Conservation (phyloP, 139 green algal species). For the Coelastrella sp. region DNA sequence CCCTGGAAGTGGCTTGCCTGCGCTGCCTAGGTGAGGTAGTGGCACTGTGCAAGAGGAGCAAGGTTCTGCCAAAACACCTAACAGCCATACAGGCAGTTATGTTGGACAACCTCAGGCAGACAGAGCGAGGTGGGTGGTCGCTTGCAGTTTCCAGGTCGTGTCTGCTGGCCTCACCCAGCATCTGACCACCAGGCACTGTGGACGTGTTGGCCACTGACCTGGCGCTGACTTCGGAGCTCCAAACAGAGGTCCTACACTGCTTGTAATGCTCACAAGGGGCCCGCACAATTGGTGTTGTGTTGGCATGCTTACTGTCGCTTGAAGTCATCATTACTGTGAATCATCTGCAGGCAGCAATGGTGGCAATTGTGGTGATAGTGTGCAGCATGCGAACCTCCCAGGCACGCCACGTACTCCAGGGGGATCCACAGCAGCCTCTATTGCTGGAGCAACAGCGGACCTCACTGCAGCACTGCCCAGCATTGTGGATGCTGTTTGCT, state of each 20-base stretch:
- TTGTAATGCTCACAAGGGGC: too few species aligned
- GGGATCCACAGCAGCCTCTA: not conserved
- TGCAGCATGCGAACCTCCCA: not conserved
- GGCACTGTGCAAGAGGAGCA: slow-evolving; percentile 30
- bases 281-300: too few species aligned
- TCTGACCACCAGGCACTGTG: too few species aligned
- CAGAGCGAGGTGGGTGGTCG: not conserved
- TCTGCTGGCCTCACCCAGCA: too few species aligned
- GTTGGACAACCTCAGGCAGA: slow-evolving; percentile 41
- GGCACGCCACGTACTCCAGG: not conserved
- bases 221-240: too few species aligned
- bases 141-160: not conserved
- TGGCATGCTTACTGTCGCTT: too few species aligned
- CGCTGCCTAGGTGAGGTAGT: slow-evolving; percentile 41
- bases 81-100: slow-evolving; percentile 42
- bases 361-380: not conserved
- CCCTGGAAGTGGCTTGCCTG: slow-evolving; percentile 45
- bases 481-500: slow-evolving; percentile 29
- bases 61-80: slow-evolving; percentile 42
- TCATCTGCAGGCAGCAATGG: not conserved
- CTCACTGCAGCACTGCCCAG: not conserved
- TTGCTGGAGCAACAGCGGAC: not conserved
- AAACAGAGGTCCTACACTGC: too few species aligned
- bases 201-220: too few species aligned
- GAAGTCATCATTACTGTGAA: too few species aligned